A percentile compares a stretch with the other conserved stretches of the same genome.
Evolutionary conservation across 2,329 filamentous ascomycete species (phyloP).

Genomic region (Metarhizium rileyi): DNA sequence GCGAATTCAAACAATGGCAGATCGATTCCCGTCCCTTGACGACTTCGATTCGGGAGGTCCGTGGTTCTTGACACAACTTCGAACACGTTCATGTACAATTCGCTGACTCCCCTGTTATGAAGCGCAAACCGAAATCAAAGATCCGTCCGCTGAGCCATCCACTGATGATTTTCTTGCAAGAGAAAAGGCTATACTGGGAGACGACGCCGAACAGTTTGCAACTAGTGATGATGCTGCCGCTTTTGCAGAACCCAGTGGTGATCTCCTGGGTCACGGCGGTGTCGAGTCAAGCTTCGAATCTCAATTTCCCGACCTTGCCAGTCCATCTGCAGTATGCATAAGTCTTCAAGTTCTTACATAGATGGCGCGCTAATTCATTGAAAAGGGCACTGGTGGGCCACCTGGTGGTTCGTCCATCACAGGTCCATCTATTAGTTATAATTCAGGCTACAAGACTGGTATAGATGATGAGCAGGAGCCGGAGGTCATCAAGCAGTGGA

Average conservation of each 20-base stretch:
- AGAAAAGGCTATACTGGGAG: conserved; percentile 82
- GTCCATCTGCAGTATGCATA: conserved; percentile 23
- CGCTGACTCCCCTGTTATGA: conserved; percentile 9
- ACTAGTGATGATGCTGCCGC: conserved; percentile 62
- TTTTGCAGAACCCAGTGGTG: conserved; percentile 54
- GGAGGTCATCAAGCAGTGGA: conserved; percentile 85
- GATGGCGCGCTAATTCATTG: not conserved
- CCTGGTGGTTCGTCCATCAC: conserved; percentile 49
- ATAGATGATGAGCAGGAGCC: conserved; percentile 69
- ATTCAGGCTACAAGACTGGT: conserved; percentile 50
- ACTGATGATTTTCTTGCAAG: conserved; percentile 81
- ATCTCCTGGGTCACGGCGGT: conserved; percentile 62
- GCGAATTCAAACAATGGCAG: conserved; percentile 49
- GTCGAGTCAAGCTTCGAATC: conserved; percentile 60
- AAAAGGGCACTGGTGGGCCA: conserved; percentile 20
- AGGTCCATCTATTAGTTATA: conserved; percentile 54
- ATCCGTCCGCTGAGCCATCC: conserved; percentile 47
- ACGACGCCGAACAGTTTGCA: conserved; percentile 86
- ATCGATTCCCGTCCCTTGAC: conserved; percentile 70
- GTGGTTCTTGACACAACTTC: conserved; percentile 9
- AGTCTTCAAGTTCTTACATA: not conserved
- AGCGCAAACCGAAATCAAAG: conserved; percentile 61
- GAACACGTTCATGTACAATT: conserved; percentile 7
- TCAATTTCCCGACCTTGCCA: conserved; percentile 74
- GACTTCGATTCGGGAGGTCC: conserved; percentile 62